Conservation (phyloP, 2,329 filamentous ascomycete genomes). For the Colletotrichum musicola region DNA sequence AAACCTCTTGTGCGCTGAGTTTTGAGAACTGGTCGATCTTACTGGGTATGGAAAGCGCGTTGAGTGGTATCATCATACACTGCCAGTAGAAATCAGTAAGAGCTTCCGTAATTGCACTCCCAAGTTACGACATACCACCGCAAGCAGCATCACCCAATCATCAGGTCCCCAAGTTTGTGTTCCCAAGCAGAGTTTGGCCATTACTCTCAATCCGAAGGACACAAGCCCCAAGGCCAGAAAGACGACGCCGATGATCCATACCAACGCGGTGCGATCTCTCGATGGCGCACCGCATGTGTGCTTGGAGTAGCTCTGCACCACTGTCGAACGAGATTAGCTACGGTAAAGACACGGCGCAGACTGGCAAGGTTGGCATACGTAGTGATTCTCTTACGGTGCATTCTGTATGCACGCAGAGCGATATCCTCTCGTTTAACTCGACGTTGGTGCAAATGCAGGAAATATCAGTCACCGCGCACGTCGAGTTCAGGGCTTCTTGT, state of each 20-base stretch:
- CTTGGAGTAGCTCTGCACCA: conserved; percentile 42
- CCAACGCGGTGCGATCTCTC: conserved; percentile 44
- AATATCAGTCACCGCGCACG: conserved; percentile 38
- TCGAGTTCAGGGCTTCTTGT: conserved; percentile 22
- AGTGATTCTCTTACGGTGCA: conserved; percentile 41
- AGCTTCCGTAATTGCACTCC: no score
- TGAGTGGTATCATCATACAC: conserved; percentile 33
- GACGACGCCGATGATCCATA: conserved; percentile 44
- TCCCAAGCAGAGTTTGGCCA: conserved; percentile 45
- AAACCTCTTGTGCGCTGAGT: no score
- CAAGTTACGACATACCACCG: conserved; percentile 45
- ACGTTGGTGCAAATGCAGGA: conserved; percentile 44
- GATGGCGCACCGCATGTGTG: conserved; percentile 44
- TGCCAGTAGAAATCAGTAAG: conserved; percentile 12
- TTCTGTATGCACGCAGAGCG: conserved; percentile 37
- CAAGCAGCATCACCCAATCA: conserved; percentile 54
- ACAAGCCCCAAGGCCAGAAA: conserved; percentile 46
- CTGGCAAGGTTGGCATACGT: conserved; percentile 6
- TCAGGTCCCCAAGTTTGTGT: conserved; percentile 50
- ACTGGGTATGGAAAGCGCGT: conserved; percentile 27
- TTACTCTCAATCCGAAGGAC: conserved; percentile 47
- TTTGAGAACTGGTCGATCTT: not conserved
- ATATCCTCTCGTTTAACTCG: conserved; percentile 40
- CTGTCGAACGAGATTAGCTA: not conserved
- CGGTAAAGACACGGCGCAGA: not conserved